These are phyloP conservation scores for Carex kokanica DNA, from an alignment of 176 grass and related monocot species.

Conservation along the genomic window DNA sequence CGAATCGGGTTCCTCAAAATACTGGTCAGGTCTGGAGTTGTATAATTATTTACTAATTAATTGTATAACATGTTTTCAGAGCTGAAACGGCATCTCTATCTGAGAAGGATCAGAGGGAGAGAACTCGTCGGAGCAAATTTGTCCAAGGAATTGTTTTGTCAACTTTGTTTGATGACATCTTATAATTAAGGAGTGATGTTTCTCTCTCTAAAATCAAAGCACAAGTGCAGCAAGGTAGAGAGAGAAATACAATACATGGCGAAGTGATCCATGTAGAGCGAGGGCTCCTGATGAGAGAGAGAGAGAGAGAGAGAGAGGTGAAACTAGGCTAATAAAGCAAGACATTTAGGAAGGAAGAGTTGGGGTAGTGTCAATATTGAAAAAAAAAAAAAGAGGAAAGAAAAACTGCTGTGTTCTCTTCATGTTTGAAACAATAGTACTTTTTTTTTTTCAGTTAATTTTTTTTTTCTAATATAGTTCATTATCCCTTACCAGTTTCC, in stretches of 20 bases:
- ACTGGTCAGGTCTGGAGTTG: not conserved
- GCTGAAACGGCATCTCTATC: conserved; percentile 24
- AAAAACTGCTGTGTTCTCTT: conserved; percentile 17
- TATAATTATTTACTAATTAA: not conserved
- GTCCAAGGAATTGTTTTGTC: conserved; percentile 27
- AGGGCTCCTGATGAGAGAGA: not conserved
- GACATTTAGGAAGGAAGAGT: not conserved
- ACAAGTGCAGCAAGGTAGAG: not conserved
- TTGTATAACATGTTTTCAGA: not conserved
- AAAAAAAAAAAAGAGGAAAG: not conserved
- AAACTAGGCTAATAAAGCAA: not conserved
- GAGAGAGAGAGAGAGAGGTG: conserved; percentile 9
- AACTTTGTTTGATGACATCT: conserved; percentile 21
- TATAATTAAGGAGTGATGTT: not conserved
- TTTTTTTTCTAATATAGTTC: not conserved
- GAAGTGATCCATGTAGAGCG: not conserved
- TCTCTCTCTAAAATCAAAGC: not conserved
- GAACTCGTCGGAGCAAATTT: conserved; percentile 32
- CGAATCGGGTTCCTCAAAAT: not conserved
- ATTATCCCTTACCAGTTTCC: not conserved
- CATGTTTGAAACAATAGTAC: conserved; percentile 16
- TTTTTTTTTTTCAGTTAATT: not conserved
- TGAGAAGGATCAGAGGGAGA: conserved; percentile 38
- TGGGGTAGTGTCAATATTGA: not conserved
- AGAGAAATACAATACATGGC: not conserved